Percentiles rank a stretch among this genome's conserved stretches.
Conservation (phyloP, 768 basidiomycete species). For the Boletales sp. region DNA sequence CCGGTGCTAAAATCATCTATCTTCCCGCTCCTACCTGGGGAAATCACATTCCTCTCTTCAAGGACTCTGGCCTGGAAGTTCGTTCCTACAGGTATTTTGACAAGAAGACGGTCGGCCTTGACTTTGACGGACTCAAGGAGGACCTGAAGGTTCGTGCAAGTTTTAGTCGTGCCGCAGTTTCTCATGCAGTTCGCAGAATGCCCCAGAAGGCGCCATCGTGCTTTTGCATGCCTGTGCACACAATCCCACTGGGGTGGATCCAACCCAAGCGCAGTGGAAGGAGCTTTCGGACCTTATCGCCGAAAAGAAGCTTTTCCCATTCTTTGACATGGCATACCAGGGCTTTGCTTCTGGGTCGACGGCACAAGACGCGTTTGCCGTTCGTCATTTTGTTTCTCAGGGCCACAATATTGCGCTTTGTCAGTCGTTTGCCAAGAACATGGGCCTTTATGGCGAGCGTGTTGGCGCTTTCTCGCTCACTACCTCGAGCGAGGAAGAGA, state of each 20-base stretch:
- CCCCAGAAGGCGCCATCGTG: slow-evolving; percentile 78
- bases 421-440: slow-evolving; percentile 99
- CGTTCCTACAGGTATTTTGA: slow-evolving; percentile 92
- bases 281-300: slow-evolving; percentile 84
- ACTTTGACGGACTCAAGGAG: slow-evolving; percentile 86
- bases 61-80: slow-evolving; percentile 92
- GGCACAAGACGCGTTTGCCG: slow-evolving; percentile 87
- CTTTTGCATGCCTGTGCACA: slow-evolving; percentile 96
- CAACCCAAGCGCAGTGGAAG: slow-evolving; percentile 89
- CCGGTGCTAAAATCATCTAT: slow-evolving; percentile 83
- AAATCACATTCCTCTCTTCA: slow-evolving; percentile 92
- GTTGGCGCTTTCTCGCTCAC: slow-evolving; percentile 94
- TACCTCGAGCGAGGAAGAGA: slow-evolving; percentile 66
- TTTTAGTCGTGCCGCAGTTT: background rate
- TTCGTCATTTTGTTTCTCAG: slow-evolving; percentile 88
- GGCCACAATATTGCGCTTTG: slow-evolving; percentile 89
- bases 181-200: slow-evolving; percentile 39
- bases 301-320: slow-evolving; percentile 90
- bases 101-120: slow-evolving; percentile 86
- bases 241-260: slow-evolving; percentile 98
- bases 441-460: slow-evolving; percentile 98
- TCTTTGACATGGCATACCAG: slow-evolving; percentile 99
- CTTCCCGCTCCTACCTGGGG: slow-evolving; percentile 96
- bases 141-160: slow-evolving; percentile 68
- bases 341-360: slow-evolving; percentile 97